A percentile compares a stretch with the other conserved stretches of the same genome.
Conservation (phyloP, 495 filamentous ascomycete genomes). For the Aspergillus heteromorphus region DNA sequence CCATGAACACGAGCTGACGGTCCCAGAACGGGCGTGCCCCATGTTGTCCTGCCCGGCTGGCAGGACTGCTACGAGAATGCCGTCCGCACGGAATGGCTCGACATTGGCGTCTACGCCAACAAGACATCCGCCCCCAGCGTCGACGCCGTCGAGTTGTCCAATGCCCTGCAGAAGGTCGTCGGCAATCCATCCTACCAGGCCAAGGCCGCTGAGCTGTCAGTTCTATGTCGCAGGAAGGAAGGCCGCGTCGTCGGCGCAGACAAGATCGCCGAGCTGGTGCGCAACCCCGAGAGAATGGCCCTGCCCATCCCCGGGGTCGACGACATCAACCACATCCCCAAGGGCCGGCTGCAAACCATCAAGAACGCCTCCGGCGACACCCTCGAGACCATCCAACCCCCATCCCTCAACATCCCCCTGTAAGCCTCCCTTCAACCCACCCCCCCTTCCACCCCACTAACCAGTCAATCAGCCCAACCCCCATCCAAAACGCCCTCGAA, state of each 20-base stretch:
- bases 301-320: slow-evolving; percentile 3
- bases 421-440: not conserved
- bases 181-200: slow-evolving; percentile 9
- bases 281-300: slow-evolving; percentile 4
- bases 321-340: not conserved
- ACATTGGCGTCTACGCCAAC: slow-evolving; percentile 42
- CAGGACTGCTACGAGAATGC: slow-evolving; percentile 43
- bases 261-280: slow-evolving; percentile 10
- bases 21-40: slow-evolving; percentile 37
- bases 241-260: slow-evolving; percentile 8
- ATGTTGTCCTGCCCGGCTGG: slow-evolving; percentile 43
- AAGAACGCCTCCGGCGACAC: not conserved
- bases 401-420: not conserved
- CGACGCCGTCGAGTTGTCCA: slow-evolving; percentile 16
- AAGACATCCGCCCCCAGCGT: slow-evolving; percentile 19
- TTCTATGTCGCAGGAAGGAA: not conserved
- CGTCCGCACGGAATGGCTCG: slow-evolving; percentile 34
- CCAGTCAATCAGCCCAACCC: too few species aligned
- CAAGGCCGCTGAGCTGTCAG: not conserved
- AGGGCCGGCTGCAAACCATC: not conserved
- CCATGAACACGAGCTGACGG: not conserved
- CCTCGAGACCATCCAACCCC: slow-evolving; percentile 1
- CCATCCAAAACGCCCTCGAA: not conserved
- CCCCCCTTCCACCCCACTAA: not conserved
- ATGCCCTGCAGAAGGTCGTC: slow-evolving; percentile 20